A percentile compares a stretch with the other conserved stretches of the same genome.
phyloP scores from a whole-genome alignment of 306 rosid genomes.

The Coriaria nepalensis region DNA sequence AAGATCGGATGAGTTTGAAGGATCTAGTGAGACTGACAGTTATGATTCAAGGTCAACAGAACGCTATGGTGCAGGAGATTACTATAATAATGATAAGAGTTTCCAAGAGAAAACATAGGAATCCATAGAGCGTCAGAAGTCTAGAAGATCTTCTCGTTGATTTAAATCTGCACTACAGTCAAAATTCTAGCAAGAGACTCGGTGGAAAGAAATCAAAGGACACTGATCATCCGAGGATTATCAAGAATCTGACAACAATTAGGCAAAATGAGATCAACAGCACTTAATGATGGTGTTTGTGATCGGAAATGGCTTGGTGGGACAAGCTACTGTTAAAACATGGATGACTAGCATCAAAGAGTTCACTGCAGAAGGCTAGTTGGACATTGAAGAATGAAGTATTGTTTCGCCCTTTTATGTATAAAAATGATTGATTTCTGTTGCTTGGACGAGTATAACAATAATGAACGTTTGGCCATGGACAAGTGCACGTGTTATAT shows the following conservation, averaged over 20 bases:
- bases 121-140: neutral
- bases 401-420: no score
- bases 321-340: no score
- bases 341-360: no score
- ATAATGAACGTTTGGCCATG: no score
- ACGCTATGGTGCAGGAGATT: neutral
- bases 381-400: no score
- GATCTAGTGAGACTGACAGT: constrained; percentile 6
- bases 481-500: no score
- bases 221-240: constrained; percentile 5
- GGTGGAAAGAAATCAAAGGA: neutral
- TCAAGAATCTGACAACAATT: neutral
- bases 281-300: no score
- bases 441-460: no score
- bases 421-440: no score
- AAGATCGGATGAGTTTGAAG: constrained; percentile 2
- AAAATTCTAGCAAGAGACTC: neutral
- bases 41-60: constrained; percentile 3
- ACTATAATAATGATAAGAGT: neutral
- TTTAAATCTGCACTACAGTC: constrained; percentile 2
- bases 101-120: constrained; percentile 1
- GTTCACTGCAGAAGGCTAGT: no score
- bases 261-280: no score
- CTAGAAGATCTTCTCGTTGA: constrained; percentile 2
- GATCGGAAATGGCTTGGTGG: no score